Evolutionary conservation across 495 filamentous ascomycete genomes (phyloP).

Genomic region (Penicillium antarcticum): DNA sequence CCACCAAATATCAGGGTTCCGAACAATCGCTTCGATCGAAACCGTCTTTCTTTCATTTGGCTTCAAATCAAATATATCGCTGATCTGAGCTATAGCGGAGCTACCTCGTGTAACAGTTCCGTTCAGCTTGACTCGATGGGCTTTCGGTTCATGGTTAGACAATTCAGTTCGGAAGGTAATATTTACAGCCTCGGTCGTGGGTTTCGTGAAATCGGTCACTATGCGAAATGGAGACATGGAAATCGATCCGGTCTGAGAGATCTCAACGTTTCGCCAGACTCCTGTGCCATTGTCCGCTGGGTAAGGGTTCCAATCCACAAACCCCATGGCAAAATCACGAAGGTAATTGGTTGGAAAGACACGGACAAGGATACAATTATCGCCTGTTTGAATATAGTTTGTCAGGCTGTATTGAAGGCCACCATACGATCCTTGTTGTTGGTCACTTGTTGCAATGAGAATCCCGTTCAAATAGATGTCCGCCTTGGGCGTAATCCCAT

Average conservation of each 20-base stretch:
- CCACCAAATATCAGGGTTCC: slow-evolving; percentile 70
- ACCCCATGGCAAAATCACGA: slow-evolving; percentile 57
- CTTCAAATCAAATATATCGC: slow-evolving; percentile 32
- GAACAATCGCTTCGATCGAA: slow-evolving; percentile 33
- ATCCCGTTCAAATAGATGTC: slow-evolving; percentile 61
- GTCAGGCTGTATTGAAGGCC: slow-evolving; percentile 57
- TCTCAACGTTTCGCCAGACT: slow-evolving; percentile 59
- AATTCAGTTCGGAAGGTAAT: slow-evolving; percentile 46
- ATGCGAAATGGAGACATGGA: slow-evolving; percentile 49
- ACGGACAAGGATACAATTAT: slow-evolving; percentile 51
- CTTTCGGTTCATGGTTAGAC: slow-evolving; percentile 43
- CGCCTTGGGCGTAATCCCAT: slow-evolving; percentile 59
- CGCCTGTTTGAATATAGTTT: slow-evolving; percentile 23
- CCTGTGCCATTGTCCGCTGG: slow-evolving; percentile 58
- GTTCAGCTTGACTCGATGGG: slow-evolving; percentile 32
- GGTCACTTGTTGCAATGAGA: slow-evolving; percentile 41
- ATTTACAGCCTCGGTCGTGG: slow-evolving; percentile 22
- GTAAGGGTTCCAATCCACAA: slow-evolving; percentile 65
- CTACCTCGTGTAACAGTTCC: slow-evolving; percentile 33
- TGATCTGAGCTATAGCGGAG: slow-evolving; percentile 16
- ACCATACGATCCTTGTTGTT: slow-evolving; percentile 55
- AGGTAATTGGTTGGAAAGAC: slow-evolving; percentile 58
- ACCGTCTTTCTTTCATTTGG: slow-evolving; percentile 37
- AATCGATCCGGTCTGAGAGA: slow-evolving; percentile 55
- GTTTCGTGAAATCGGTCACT: slow-evolving; percentile 36